Evolutionary conservation across 1,139 yeast species (phyloP).

Genomic region (Hemisphaericaspora lyxosophila): DNA sequence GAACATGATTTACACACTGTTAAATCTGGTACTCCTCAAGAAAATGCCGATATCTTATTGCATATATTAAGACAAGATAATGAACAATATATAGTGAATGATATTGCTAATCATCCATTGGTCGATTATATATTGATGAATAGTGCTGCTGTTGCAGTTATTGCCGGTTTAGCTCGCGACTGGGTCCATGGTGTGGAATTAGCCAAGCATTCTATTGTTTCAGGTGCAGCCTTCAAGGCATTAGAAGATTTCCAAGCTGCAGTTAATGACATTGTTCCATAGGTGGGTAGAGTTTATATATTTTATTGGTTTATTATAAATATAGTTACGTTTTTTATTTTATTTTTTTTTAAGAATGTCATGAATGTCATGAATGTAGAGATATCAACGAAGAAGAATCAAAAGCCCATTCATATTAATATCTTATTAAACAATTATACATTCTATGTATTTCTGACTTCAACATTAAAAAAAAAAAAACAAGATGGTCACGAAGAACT

Average conservation of each 20-base stretch:
- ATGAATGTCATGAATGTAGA: too few species aligned
- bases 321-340: not conserved
- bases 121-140: slow-evolving; percentile 87
- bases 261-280: slow-evolving; percentile 19
- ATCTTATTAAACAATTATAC: too few species aligned
- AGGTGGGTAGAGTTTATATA: not conserved
- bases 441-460: too few species aligned
- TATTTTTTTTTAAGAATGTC: too few species aligned
- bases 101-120: slow-evolving; percentile 52
- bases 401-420: too few species aligned
- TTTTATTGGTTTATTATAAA: not conserved
- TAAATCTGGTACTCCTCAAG: slow-evolving; percentile 80
- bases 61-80: slow-evolving; percentile 58
- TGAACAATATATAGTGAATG: slow-evolving; percentile 35
- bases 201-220: slow-evolving; percentile 66
- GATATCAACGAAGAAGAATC: too few species aligned
- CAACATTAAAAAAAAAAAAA: too few species aligned
- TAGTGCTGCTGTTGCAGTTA: slow-evolving; percentile 81
- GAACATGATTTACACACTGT: slow-evolving; percentile 70
- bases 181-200: slow-evolving; percentile 78
- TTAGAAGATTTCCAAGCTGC: slow-evolving; percentile 56
- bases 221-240: slow-evolving; percentile 65
- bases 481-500: too few species aligned
- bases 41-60: slow-evolving; percentile 67
- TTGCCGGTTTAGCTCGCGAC: slow-evolving; percentile 62